phyloP scores from a whole-genome alignment of 2,329 filamentous ascomycete species.

The Beauveria asiatica region DNA sequence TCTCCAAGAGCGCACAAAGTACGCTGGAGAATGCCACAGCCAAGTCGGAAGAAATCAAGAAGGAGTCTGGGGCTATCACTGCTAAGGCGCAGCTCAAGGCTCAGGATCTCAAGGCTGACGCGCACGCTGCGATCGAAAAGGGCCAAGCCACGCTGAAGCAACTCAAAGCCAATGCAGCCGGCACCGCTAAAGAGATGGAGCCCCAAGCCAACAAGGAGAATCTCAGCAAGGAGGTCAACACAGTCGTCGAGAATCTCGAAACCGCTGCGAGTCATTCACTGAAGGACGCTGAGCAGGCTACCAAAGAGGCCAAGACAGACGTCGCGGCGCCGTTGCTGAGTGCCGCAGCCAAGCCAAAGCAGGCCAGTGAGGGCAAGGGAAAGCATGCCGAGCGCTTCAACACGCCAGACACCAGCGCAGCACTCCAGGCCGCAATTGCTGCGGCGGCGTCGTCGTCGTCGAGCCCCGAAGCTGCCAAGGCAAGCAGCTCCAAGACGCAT shows the following conservation, averaged over 20 bases:
- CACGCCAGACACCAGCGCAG: not conserved
- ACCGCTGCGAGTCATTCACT: not conserved
- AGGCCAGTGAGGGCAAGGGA: not conserved
- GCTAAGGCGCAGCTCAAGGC: not conserved
- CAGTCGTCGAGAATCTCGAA: not conserved
- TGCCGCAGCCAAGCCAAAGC: not conserved
- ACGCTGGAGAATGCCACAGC: not conserved
- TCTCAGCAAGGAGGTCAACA: not conserved
- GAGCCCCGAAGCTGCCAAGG: not conserved
- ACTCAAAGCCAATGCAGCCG: not conserved
- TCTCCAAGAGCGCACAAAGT: not conserved
- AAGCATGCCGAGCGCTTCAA: not conserved
- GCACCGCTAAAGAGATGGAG: not conserved
- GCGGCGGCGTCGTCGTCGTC: not conserved
- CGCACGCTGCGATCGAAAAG: not conserved
- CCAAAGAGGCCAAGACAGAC: not conserved
- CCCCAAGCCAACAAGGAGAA: not conserved
- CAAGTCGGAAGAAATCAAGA: not conserved
- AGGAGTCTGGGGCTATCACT: not conserved
- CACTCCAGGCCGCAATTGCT: slow-evolving; percentile 3
- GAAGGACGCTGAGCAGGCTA: not conserved
- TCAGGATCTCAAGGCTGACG: not conserved
- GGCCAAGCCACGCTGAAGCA: not conserved
- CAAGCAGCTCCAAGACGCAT: not conserved
- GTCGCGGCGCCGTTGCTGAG: not conserved